Evolutionary conservation across 108 stramenopile species (phyloP), one percentile per base, ranked within the genome.

Genomic region (Mediolabrus comicus): DNA sequence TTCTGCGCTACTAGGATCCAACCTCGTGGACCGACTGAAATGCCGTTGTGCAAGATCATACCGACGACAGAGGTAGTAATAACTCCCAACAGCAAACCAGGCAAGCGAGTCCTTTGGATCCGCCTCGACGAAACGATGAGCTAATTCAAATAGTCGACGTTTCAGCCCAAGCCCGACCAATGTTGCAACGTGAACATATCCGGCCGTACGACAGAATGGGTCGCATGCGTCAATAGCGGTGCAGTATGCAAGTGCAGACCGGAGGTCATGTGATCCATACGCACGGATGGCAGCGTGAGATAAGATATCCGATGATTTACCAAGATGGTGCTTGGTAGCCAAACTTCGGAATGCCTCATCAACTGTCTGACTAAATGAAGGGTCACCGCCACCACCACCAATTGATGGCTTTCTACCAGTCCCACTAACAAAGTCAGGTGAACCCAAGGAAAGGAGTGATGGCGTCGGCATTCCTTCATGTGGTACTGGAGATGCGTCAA

Each of bases 1-100:
- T 61, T 89, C 88, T 4, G 89, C 84, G 62, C 92, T 95, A 14
- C 82, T 75, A 7, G 88, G 88, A 73, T 96, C 91, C 22, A 96
- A 58, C 26, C 96, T 78, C 9, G 93, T 90, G 4, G 94, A 92
- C 62, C 95, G 87, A 69, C 90, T 92, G 70, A 96, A 97, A 78
- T 96, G 93, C 9, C 95, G 76, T 62, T 97, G 97, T 0, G 98
- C 96, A 14, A 92, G 75, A 60, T 97, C 97, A 72, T 89, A 90
- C 12, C 94, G 93, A 27, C 74, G 80, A 58, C 94, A 90, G 29
- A 79, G 56, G 71, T 86, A 89, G 65, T 98, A 98, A 81, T 98
- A 98, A 70, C 90, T 90, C 14, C 92, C 98, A 3, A 98, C 96
- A 27, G 95, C 97, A 71, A 91, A 97, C 97, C 96, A 97, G 4